A percentile compares a stretch with the other conserved stretches of the same genome.
Conservation (phyloP, 106 monocot genomes). For the Dactylorhiza incarnata region DNA sequence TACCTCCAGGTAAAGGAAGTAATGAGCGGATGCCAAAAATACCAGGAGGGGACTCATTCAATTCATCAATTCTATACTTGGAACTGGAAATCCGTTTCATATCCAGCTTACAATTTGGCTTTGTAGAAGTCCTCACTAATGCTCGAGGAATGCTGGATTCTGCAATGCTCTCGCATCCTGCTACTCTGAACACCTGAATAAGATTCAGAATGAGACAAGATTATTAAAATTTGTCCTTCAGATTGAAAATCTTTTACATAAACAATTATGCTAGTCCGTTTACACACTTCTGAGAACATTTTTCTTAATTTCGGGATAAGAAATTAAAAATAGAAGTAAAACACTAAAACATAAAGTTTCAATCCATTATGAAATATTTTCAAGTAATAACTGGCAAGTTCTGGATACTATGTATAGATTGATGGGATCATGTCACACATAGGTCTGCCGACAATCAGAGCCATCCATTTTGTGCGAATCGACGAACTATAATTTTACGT, state of each 20-base stretch:
- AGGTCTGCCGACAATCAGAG: too few relatives aligned
- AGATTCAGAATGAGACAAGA: conserved; percentile 6
- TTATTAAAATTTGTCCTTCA: not conserved
- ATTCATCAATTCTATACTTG: conserved; percentile 71
- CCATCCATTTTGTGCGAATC: too few relatives aligned
- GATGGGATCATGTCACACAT: too few relatives aligned
- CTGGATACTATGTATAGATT: not conserved
- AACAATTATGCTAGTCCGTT: not conserved
- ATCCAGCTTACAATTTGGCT: conserved; percentile 41
- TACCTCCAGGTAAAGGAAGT: conserved; percentile 83
- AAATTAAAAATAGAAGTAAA: not conserved
- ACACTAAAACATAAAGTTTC: not conserved
- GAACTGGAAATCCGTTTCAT: conserved; percentile 33
- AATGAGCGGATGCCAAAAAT: conserved; percentile 69
- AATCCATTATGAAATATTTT: not conserved
- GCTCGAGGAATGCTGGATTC: conserved; percentile 61
- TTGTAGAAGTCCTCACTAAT: conserved; percentile 42
- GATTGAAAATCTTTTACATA: not conserved
- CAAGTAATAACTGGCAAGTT: not conserved
- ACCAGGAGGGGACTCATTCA: conserved; percentile 65
- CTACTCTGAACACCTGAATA: conserved; percentile 59
- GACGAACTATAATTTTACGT: too few relatives aligned
- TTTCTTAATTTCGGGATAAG: not conserved
- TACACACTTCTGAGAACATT: not conserved
- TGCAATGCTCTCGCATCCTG: conserved; percentile 49